A percentile compares a stretch with the other conserved stretches of the same genome.
Conservation (phyloP, 2,329 filamentous ascomycete species). For the Elsinoe ampelina region DNA sequence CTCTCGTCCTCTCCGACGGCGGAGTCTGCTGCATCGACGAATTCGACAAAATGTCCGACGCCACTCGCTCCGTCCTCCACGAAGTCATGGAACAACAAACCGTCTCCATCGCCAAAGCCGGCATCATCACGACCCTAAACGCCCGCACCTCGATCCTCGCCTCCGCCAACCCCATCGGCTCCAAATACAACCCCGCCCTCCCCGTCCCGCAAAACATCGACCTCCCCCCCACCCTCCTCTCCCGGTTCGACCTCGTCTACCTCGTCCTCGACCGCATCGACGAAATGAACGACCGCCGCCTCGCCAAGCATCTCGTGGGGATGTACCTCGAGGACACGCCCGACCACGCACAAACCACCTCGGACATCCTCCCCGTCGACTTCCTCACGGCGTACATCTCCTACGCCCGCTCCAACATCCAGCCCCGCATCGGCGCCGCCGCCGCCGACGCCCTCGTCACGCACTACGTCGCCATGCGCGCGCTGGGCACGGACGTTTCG, state of each 20-base stretch:
- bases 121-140: conserved; percentile 94
- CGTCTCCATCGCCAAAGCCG: conserved; percentile 80
- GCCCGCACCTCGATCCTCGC: conserved; percentile 92
- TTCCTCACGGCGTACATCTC: conserved; percentile 97
- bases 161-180: conserved; percentile 95
- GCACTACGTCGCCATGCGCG: conserved; percentile 89
- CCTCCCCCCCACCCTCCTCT: conserved; percentile 85
- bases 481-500: conserved; percentile 63
- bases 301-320: conserved; percentile 85
- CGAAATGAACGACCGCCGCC: conserved; percentile 75
- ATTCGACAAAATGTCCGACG: conserved; percentile 85
- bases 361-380: conserved; percentile 78
- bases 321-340: conserved; percentile 96
- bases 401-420: conserved; percentile 78
- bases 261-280: conserved; percentile 90
- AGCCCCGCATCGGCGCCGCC: conserved; percentile 69
- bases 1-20: conserved; percentile 70
- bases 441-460: conserved; percentile 78
- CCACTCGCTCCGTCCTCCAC: conserved; percentile 72
- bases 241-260: conserved; percentile 94
- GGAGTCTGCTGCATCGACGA: conserved; percentile 82
- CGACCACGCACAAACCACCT: conserved; percentile 55
- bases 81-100: conserved; percentile 87
- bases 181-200: conserved; percentile 91
- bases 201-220: conserved; percentile 98